These are phyloP conservation scores for Calendula officinalis DNA, from an alignment of 129 eudicot species.

Conservation along the genomic window DNA sequence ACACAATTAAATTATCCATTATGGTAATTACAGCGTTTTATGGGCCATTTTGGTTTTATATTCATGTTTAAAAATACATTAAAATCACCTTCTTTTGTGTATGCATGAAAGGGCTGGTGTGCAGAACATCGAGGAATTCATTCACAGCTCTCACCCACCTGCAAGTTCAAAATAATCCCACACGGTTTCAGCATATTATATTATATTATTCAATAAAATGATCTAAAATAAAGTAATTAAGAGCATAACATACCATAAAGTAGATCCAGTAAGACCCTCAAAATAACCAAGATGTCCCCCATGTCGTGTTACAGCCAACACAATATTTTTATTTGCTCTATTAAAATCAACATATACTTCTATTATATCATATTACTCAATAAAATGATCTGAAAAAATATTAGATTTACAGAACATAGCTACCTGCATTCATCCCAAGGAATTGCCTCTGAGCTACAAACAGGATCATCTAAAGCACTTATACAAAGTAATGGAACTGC, in stretches of 20 bases:
- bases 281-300: constrained; percentile 96
- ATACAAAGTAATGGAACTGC: constrained; percentile 83
- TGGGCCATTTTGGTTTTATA: no score
- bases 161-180: no score
- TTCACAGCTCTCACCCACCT: constrained; percentile 96
- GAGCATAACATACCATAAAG: constrained; percentile 68
- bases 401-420: neutral
- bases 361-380: no score
- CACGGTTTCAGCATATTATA: no score
- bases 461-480: constrained; percentile 91
- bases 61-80: no score
- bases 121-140: constrained; percentile 71
- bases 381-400: neutral
- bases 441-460: constrained; percentile 91
- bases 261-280: constrained; percentile 80
- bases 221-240: neutral
- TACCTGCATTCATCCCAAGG: constrained; percentile 99
- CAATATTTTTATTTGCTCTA: constrained; percentile 80
- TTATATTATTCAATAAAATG: no score
- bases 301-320: constrained; percentile 75
- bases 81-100: constrained; percentile 49
- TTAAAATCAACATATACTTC: constrained; percentile 8
- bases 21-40: no score
- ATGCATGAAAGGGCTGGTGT: constrained; percentile 70
- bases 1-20: no score